Base-by-base conservation (phyloP, 2,329 filamentous ascomycete species). In the Stemphylium lycopersici region DNA sequence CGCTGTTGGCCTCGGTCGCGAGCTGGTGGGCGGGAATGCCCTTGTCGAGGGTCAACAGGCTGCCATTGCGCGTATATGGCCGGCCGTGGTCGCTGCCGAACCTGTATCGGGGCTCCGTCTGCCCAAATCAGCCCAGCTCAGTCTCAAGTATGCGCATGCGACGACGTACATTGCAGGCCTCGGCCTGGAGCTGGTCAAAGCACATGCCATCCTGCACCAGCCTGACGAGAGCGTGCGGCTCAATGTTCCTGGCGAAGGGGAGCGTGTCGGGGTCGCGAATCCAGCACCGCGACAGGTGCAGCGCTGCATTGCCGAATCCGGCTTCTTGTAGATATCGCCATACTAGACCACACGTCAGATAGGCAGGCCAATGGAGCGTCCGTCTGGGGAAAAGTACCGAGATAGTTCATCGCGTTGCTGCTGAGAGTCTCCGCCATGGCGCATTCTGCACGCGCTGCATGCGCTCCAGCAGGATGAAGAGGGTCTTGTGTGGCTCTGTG, bases 321-420 rank as follows among this genome's bases (percentile, higher is more conserved):
- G 73, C 70, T 57, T 75, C 73, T 53, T 76, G 73, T 18, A 75
- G 68, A 63, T 82, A 87, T 81, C 85, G 85, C 82, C 85, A 87
- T 74, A 89, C 86, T 67, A 41, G 32, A 32, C 24, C 22, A 20
- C 29, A 31, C 31, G 59, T 64, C 48, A 64, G 61, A 29, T 6
- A 37, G 32, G 48, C 50, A 50, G 44, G 52, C 36, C 36, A 54
- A 36, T 36, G 31, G 20, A 20, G 43, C 32, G 24, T 36, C 39
- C 22, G 46, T 36, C 26, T 32, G 44, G 48, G 46, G 34, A 37
- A 24, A 20, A 33, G 53, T 59, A 66, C 65, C 62, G 69, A 88
- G 78, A 76, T 88, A 87, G 77, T 88, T 89, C 71, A 89, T 81
- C 72, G 87, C 84, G 78, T 88, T 81, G 62, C 80, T 83, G 66